A percentile compares a stretch with the other conserved stretches of the same genome.
These are phyloP conservation scores for Chlorokybus atmophyticus DNA, from an alignment of 139 green algal species.

Conservation along the genomic window DNA sequence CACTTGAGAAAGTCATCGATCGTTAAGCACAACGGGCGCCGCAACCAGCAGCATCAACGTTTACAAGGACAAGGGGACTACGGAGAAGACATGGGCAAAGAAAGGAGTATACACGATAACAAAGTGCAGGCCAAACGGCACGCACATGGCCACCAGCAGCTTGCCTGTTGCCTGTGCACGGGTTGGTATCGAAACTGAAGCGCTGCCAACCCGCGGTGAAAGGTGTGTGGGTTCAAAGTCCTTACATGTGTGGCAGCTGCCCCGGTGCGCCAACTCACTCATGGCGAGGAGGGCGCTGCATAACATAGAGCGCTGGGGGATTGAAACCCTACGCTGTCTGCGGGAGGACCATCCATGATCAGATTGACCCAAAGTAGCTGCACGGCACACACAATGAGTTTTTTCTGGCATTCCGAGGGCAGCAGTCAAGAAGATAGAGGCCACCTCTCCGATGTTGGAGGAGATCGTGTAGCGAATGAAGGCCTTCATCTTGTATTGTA, in stretches of 20 bases:
- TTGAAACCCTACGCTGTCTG: conserved; percentile 42
- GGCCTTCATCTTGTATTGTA: conserved; percentile 47
- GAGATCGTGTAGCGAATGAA: conserved; percentile 51
- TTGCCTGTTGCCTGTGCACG: conserved; percentile 85
- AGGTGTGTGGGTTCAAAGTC: conserved; percentile 41
- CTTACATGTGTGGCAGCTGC: too few species aligned
- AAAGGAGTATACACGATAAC: conserved; percentile 91
- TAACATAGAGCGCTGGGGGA: conserved; percentile 69
- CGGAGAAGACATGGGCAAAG: conserved; percentile 76
- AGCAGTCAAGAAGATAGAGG: conserved; percentile 42
- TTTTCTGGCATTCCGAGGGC: conserved; percentile 41
- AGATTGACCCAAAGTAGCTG: conserved; percentile 47
- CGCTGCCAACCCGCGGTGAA: conserved; percentile 62
- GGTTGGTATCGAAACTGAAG: conserved; percentile 50
- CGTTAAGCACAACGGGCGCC: conserved; percentile 83
- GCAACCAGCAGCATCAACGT: conserved; percentile 87
- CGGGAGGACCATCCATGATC: conserved; percentile 36
- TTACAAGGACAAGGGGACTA: conserved; percentile 78
- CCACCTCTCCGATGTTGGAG: conserved; percentile 44
- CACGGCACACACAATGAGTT: conserved; percentile 7
- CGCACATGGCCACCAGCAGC: conserved; percentile 73
- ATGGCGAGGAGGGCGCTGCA: conserved; percentile 36
- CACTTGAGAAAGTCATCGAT: conserved; percentile 93
- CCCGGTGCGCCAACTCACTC: too few species aligned
- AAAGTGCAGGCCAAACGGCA: conserved; percentile 84